Percentiles rank a stretch among this genome's conserved stretches.
These are phyloP conservation scores for Trichoderma koningii DNA, from an alignment of 2,329 filamentous ascomycete genomes.

Conservation along the genomic window DNA sequence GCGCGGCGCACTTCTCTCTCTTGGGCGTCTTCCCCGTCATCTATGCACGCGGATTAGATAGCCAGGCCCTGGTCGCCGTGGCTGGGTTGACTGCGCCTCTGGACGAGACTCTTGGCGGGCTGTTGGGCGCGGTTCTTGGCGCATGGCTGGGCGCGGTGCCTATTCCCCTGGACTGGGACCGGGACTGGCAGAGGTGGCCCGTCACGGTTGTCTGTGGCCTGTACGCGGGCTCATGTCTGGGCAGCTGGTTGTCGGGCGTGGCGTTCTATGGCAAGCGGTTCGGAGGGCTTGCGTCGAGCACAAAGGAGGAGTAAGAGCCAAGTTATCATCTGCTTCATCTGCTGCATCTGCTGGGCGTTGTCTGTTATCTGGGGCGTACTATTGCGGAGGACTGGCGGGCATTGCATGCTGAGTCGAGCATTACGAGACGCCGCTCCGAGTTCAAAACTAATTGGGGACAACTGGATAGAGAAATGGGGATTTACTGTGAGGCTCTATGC, in stretches of 20 bases:
- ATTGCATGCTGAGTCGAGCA: constrained; percentile 18
- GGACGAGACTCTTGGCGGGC: constrained; percentile 81
- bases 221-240: constrained; percentile 75
- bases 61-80: constrained; percentile 68
- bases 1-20: constrained; percentile 77
- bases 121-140: constrained; percentile 75
- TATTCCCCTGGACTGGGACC: constrained; percentile 96
- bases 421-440: neutral
- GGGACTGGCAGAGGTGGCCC: constrained; percentile 99
- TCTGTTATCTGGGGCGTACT: neutral
- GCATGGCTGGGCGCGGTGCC: constrained; percentile 94
- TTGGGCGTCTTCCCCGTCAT: constrained; percentile 78
- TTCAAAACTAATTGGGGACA: constrained; percentile 15
- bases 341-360: neutral
- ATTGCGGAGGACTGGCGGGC: neutral
- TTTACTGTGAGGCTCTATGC: neutral
- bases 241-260: constrained; percentile 62
- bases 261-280: constrained; percentile 52
- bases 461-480: constrained; percentile 20
- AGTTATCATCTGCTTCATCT: neutral
- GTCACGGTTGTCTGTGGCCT: constrained; percentile 84
- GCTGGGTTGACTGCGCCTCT: constrained; percentile 68
- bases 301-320: constrained; percentile 37
- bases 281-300: constrained; percentile 25
- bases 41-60: constrained; percentile 81